Evolutionary conservation across 768 basidiomycete genomes (phyloP), one percentile per base, ranked within the genome.

Genomic region (Botryobasidium botryosum): DNA sequence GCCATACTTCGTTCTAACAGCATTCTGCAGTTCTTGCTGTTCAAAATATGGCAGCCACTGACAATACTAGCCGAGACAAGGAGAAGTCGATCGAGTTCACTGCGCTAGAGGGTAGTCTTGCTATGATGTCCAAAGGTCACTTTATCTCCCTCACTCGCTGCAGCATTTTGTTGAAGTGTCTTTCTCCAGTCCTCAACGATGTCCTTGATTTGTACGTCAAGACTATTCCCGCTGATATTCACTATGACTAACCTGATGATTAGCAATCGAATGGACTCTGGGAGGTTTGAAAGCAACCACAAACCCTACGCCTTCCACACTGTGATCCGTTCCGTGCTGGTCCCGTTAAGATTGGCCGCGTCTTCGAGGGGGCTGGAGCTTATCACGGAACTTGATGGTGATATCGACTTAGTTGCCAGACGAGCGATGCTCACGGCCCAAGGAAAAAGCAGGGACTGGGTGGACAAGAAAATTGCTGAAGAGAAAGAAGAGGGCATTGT

Each of bases 231-330:
- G n/a, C n/a, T n/a, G n/a, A n/a, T n/a, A n/a, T n/a, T n/a, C n/a
- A n/a, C n/a, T n/a, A n/a, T n/a, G n/a, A n/a, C n/a, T n/a, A n/a
- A 8, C 35, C 27, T 37, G n/a, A 27, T 21, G 31, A 20, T n/a
- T 28, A 53, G 52, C 55, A 57, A 65, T 29, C 58, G 62, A 4
- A 60, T 66, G 64, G 65, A 66, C 45, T 56, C 59, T 0, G 63
- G 63, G 2, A 56, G 67, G 48, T 67, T 68, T 52, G 58, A 64
- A 5, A 63, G 61, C 51, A 61, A 62, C 8, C 53, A 59, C 0
- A 60, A 64, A 46, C 69, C 70, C 0, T 70, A 69, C 58, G 56
- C 65, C 18, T 63, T 68, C 50, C 64, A 66, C 51, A 58, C 61
- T 44, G 56, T 59, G 20, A 63, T 67, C 45, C 59, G 62, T 15